These are phyloP conservation scores for Trypanosoma cruzi DNA, from an alignment of 208 protist genomes.

Conservation along the genomic window DNA sequence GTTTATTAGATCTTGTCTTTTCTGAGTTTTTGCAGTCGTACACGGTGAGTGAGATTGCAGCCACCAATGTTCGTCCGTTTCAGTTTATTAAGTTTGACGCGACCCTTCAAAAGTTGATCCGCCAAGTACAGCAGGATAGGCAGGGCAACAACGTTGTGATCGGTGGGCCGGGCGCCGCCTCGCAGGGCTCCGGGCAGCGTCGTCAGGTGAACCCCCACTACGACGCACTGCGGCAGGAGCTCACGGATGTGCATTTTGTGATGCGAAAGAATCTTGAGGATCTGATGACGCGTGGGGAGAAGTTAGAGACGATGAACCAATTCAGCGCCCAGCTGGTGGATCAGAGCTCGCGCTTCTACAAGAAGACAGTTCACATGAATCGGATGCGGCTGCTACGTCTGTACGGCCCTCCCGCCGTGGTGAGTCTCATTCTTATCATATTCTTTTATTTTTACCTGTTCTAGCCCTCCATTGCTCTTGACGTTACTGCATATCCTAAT, in stretches of 20 bases:
- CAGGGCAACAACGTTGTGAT: constrained; percentile 49
- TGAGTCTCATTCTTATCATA: constrained; percentile 60
- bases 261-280: constrained; percentile 93
- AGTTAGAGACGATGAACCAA: constrained; percentile 89
- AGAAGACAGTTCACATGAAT: constrained; percentile 89
- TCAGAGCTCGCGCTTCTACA: constrained; percentile 84
- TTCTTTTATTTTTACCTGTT: constrained; percentile 91
- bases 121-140: constrained; percentile 67
- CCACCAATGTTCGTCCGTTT: constrained; percentile 63
- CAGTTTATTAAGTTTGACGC: constrained; percentile 93
- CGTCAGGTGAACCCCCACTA: constrained; percentile 78
- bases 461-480: too few relatives aligned
- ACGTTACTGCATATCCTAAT: too few relatives aligned
- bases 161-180: constrained; percentile 13
- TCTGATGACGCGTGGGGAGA: constrained; percentile 88
- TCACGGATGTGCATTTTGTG: constrained; percentile 91
- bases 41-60: constrained; percentile 52
- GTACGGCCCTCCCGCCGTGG: constrained; percentile 80
- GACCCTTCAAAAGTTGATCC: constrained; percentile 74
- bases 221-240: constrained; percentile 76
- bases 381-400: constrained; percentile 84
- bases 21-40: constrained; percentile 74
- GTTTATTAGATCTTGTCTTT: constrained; percentile 82
- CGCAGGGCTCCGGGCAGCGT: constrained; percentile 33
- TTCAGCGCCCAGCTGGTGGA: constrained; percentile 83